A percentile compares a stretch with the other conserved stretches of the same genome.
These are phyloP conservation scores for Pyrenula aspistea DNA, from an alignment of 495 filamentous ascomycete genomes.

Conservation along the genomic window DNA sequence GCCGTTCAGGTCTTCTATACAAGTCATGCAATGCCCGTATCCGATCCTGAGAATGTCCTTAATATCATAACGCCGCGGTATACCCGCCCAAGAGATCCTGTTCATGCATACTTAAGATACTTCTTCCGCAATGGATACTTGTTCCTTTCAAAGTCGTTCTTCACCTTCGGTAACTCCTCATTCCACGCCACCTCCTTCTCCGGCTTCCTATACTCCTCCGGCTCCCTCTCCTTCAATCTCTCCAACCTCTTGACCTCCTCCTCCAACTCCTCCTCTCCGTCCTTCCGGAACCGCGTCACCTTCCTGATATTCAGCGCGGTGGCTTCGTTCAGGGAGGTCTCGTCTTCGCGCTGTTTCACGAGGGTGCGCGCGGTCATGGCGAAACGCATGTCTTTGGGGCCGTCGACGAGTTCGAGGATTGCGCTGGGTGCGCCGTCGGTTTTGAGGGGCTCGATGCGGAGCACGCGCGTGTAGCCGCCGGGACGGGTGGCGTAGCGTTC, in stretches of 20 bases:
- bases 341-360: slow-evolving; percentile 43
- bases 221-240: slow-evolving; percentile 8
- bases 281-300: slow-evolving; percentile 64
- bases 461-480: slow-evolving; percentile 89
- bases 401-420: slow-evolving; percentile 94
- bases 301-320: slow-evolving; percentile 71
- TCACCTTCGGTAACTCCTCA: slow-evolving; percentile 4
- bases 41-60: too few species aligned
- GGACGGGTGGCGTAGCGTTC: slow-evolving; percentile 69
- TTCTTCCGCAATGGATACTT: background rate
- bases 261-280: slow-evolving; percentile 57
- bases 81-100: background rate
- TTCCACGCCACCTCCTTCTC: slow-evolving; percentile 3
- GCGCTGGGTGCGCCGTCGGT: slow-evolving; percentile 58
- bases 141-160: too few species aligned
- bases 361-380: slow-evolving; percentile 77
- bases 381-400: slow-evolving; percentile 90
- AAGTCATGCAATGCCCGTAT: background rate
- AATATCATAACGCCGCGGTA: background rate
- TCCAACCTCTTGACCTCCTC: slow-evolving; percentile 54
- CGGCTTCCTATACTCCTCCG: background rate
- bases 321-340: slow-evolving; percentile 45
- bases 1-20: background rate
- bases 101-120: background rate
- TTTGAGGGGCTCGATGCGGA: slow-evolving; percentile 64